Evolutionary conservation across 352 stramenopile species (phyloP), one percentile per base, ranked within the genome.

Genomic region (Globisporangium acanthophoron): DNA sequence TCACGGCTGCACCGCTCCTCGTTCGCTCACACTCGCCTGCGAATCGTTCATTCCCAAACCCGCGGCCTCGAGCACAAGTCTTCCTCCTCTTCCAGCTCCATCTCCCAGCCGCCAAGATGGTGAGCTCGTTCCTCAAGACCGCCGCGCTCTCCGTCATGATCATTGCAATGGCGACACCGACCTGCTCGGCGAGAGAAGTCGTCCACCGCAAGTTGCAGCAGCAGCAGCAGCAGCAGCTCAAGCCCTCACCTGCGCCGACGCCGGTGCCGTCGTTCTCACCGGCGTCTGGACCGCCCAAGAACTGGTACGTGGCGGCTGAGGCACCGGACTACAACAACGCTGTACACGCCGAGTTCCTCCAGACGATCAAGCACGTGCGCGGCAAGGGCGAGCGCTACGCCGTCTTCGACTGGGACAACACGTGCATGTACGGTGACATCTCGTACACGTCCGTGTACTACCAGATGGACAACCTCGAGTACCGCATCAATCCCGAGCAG

Each of bases 361-460:
- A 54, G 56, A 73, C 72, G 44, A 49, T 84, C 29, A 60, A 55
- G 24, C 60, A 51, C 7, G 59, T 79, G 20, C 76, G 74, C 29
- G 56, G 24, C 6, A 43, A 65, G 11, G 65, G 74, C n/a, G 65
- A 80, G 64, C 68, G 65, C 33, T 87, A 82, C 60, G 71, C 66
- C 27, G 66, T 80, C 43, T 84, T 84, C 54, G 76, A 84, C 61
- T 84, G 76, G 76, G 76, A 86, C 59, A 84, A 84, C 66, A 87
- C 76, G 60, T 82, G 74, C 70, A 82, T 80, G 69, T 87, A 65
- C 60, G 74, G 76, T 45, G 74, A 87, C 64, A 85, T 87, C 54
- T 82, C 71, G 67, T 84, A 87, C 70, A 84, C 76, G 29, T 80
- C 72, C 9, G 67, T 85, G 21, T 71, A 67, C 54, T 87, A 81